These are phyloP conservation scores for Backusella mclennaniae DNA, from an alignment of 192 early-diverging fungal genomes.

Conservation along the genomic window DNA sequence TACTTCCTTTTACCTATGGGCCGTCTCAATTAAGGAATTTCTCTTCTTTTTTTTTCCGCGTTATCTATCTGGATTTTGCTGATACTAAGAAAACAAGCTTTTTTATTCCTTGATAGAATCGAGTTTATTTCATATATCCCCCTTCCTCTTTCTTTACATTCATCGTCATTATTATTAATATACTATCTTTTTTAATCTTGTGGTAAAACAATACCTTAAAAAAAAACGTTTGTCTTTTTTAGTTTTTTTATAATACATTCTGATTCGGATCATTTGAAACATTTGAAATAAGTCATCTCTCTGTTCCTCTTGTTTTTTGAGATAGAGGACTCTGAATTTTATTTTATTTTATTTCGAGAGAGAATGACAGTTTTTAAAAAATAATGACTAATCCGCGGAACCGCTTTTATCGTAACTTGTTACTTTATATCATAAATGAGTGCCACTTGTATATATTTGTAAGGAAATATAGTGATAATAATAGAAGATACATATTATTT, in stretches of 20 bases:
- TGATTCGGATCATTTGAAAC: background rate
- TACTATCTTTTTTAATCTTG: background rate
- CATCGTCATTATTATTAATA: background rate
- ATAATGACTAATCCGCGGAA: background rate
- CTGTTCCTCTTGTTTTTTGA: background rate
- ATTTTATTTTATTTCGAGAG: background rate
- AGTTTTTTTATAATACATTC: background rate
- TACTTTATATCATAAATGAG: background rate
- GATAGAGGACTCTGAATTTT: background rate
- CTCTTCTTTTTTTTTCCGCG: background rate
- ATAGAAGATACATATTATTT: background rate
- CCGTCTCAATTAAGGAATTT: conserved; percentile 23
- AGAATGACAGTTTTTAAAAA: background rate
- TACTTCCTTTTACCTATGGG: conserved; percentile 53
- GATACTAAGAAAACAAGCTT: background rate
- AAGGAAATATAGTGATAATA: background rate
- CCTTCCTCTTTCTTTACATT: background rate
- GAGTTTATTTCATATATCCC: background rate
- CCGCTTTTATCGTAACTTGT: background rate
- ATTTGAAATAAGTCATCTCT: background rate
- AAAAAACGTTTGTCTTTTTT: too few relatives aligned
- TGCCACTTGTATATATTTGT: background rate
- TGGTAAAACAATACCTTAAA: background rate
- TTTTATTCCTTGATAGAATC: background rate
- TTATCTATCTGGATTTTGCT: background rate